Percentiles rank a stretch among this genome's conserved stretches.
Conservation (phyloP, 2,329 filamentous ascomycete genomes). For the Scedosporium dehoogii region DNA sequence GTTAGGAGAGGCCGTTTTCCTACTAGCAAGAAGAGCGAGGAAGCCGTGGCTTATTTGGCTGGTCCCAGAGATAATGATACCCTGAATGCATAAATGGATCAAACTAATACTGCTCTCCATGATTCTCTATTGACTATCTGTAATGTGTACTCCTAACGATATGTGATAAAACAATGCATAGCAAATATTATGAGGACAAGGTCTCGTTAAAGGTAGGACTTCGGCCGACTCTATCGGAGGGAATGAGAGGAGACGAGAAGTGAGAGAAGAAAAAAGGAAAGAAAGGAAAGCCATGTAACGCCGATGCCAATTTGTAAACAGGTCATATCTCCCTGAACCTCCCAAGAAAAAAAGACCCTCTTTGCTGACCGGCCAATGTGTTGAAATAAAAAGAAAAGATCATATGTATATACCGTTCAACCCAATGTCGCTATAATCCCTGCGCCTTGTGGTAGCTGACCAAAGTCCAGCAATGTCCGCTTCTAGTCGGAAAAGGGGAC, state of each 20-base stretch:
- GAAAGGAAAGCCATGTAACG: neutral
- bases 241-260: neutral
- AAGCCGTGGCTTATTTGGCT: neutral
- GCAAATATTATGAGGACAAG: neutral
- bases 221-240: neutral
- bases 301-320: neutral
- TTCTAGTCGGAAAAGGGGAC: neutral
- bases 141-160: neutral
- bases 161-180: neutral
- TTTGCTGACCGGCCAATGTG: too few species aligned
- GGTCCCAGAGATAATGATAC: too few species aligned
- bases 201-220: neutral
- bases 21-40: neutral
- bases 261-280: neutral
- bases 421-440: neutral
- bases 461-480: neutral
- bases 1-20: neutral
- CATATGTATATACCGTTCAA: too few species aligned
- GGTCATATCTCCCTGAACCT: too few species aligned
- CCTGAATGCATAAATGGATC: neutral
- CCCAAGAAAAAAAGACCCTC: too few species aligned
- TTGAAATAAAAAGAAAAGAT: too few species aligned
- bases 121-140: neutral
- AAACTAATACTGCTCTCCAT: neutral
- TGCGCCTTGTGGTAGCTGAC: neutral